A percentile compares a stretch with the other conserved stretches of the same genome.
Evolutionary conservation across 202 grass and related monocot genomes (phyloP).

Genomic region (Carex arenaria): DNA sequence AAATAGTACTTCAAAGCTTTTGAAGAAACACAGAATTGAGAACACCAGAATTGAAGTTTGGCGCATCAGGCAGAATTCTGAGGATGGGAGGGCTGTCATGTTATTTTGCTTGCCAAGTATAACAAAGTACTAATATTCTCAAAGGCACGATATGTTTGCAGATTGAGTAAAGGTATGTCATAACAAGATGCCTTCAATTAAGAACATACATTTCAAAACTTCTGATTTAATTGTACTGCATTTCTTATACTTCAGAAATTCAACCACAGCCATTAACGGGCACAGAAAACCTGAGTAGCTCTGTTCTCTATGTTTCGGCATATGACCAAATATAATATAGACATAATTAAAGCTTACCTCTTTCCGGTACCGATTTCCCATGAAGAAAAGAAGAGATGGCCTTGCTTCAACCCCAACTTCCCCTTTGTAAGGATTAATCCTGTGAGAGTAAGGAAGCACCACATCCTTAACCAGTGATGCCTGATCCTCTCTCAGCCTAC

Average conservation of each 20-base stretch:
- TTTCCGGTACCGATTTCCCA: constrained; percentile 93
- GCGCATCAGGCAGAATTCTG: background rate
- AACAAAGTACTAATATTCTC: background rate
- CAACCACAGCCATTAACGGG: background rate
- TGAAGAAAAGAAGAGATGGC: constrained; percentile 77
- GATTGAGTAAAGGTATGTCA: background rate
- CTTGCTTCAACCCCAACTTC: constrained; percentile 46
- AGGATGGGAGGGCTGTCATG: background rate
- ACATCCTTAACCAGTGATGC: constrained; percentile 90
- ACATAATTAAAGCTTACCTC: constrained; percentile 43
- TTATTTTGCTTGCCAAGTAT: background rate
- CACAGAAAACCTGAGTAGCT: background rate
- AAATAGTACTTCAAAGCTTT: background rate
- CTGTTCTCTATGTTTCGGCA: background rate
- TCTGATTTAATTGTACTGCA: background rate
- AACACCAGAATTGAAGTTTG: background rate
- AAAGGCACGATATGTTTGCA: background rate
- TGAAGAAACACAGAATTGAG: background rate
- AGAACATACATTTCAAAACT: background rate
- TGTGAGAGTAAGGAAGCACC: constrained; percentile 81
- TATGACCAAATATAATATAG: background rate
- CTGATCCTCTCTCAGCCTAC: constrained; percentile 57
- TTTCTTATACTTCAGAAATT: background rate
- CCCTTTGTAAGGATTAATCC: constrained; percentile 79
- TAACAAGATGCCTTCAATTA: background rate